Percentiles rank a stretch among this genome's conserved stretches.
These are phyloP conservation scores for Chondrus crispus DNA, from an alignment of 23 red algal species.

Conservation along the genomic window DNA sequence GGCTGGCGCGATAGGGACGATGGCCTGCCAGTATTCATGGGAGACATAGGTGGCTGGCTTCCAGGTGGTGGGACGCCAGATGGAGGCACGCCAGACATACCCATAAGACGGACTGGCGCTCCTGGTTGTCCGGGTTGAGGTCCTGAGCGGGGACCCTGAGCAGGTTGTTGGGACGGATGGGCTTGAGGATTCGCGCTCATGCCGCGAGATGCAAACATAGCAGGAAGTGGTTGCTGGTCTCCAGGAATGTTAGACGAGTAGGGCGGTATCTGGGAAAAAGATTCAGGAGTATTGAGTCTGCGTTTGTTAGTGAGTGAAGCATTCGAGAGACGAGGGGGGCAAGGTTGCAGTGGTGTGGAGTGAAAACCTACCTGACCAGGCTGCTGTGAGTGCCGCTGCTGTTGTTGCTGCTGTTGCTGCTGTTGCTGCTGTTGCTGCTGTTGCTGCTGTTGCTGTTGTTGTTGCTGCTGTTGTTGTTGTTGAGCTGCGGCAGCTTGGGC, in stretches of 20 bases:
- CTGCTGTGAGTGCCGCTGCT: slow-evolving; percentile 9
- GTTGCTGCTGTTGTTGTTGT: slow-evolving; percentile 18
- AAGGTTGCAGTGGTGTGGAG: too few species aligned
- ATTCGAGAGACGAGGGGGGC: too few species aligned
- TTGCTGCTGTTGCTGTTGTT: not conserved
- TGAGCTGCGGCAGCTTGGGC: not conserved
- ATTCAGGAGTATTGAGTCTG: too few species aligned
- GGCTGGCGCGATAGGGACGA: not conserved
- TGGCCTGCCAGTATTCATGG: not conserved
- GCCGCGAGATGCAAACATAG: not conserved
- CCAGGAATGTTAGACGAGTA: not conserved
- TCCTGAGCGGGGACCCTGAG: not conserved
- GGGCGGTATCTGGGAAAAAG: not conserved
- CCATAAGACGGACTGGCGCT: too few species aligned
- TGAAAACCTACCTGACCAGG: too few species aligned
- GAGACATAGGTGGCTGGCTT: too few species aligned
- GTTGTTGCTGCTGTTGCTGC: slow-evolving; percentile 15
- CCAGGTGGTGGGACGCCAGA: too few species aligned
- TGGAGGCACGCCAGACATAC: too few species aligned
- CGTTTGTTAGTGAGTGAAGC: too few species aligned
- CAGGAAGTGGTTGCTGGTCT: not conserved
- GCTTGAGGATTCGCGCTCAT: too few species aligned
- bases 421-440: not conserved
- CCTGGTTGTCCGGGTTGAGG: not conserved
- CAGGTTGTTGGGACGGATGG: not conserved